Conservation (phyloP, 1,284 basidiomycete genomes). For the Boletus holoroseus region DNA sequence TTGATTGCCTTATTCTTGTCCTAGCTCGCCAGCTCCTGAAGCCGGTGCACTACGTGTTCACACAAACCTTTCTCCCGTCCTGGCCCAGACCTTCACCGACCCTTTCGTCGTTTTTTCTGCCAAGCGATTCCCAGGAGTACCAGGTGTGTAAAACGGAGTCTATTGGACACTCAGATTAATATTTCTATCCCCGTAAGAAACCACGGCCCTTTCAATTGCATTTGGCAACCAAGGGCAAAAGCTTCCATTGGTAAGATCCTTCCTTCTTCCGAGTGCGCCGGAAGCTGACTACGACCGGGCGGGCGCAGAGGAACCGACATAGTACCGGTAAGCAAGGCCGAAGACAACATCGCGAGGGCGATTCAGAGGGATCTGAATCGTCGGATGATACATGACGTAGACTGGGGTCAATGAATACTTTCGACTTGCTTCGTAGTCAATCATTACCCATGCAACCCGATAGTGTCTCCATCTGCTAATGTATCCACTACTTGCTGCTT, state of each 20-base stretch:
- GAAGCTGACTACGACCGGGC: slow-evolving; percentile 24
- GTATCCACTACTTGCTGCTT: slow-evolving; percentile 24
- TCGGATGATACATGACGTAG: slow-evolving; percentile 37
- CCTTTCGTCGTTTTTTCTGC: slow-evolving; percentile 87
- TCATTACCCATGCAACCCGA: slow-evolving; percentile 24
- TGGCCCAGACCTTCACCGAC: slow-evolving; percentile 83
- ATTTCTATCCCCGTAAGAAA: slow-evolving; percentile 46
- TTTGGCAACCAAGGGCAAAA: slow-evolving; percentile 90
- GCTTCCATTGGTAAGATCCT: slow-evolving; percentile 66
- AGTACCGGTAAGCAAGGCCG: slow-evolving; percentile 53
- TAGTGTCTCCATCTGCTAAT: slow-evolving; percentile 27
- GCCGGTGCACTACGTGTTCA: slow-evolving; percentile 58
- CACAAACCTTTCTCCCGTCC: slow-evolving; percentile 61
- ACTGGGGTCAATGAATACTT: slow-evolving; percentile 10
- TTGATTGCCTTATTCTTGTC: slow-evolving; percentile 23
- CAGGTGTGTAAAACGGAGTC: slow-evolving; percentile 50
- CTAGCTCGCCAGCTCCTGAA: slow-evolving; percentile 68
- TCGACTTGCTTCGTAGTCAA: slow-evolving; percentile 12
- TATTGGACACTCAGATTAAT: slow-evolving; percentile 13
- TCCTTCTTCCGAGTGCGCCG: slow-evolving; percentile 23
- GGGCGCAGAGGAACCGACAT: slow-evolving; percentile 60
- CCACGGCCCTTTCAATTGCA: slow-evolving; percentile 84
- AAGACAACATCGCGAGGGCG: slow-evolving; percentile 43
- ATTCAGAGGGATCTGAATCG: slow-evolving; percentile 47
- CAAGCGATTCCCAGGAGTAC: slow-evolving; percentile 89